Evolutionary conservation across 176 grass and related monocot species (phyloP).

Genomic region (Ampelocalamus luodianensis): DNA sequence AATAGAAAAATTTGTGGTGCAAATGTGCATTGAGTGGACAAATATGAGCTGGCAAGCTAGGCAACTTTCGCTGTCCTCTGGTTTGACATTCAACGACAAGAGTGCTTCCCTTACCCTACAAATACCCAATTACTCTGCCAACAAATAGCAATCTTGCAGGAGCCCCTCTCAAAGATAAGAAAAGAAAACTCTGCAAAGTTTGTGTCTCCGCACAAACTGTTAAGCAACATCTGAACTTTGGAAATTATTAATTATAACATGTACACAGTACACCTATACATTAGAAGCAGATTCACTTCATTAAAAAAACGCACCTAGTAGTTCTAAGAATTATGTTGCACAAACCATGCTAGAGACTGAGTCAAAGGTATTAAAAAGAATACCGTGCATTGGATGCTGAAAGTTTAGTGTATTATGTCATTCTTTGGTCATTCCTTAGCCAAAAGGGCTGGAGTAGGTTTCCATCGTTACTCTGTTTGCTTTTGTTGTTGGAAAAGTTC

Average conservation of each 20-base stretch:
- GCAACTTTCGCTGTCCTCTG: conserved; percentile 1
- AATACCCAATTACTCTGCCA: not conserved
- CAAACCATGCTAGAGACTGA: not conserved
- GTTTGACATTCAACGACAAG: not conserved
- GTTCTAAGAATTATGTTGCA: conserved; percentile 11
- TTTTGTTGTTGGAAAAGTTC: conserved; percentile 7
- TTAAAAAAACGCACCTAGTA: not conserved
- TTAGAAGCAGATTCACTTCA: not conserved
- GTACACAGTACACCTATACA: not conserved
- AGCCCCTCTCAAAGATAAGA: not conserved
- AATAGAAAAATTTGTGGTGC: not conserved
- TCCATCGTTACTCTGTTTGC: not conserved
- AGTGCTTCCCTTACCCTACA: not conserved
- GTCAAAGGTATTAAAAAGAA: conserved; percentile 28
- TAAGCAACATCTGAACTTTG: conserved; percentile 2
- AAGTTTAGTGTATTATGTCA: conserved; percentile 20
- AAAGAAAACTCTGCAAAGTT: not conserved
- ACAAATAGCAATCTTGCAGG: not conserved
- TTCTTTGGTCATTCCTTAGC: conserved; percentile 32
- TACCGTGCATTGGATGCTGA: not conserved
- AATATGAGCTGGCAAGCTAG: conserved; percentile 13
- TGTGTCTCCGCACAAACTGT: not conserved
- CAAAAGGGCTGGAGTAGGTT: conserved; percentile 27
- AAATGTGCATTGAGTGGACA: conserved; percentile 7
- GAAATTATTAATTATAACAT: not conserved